Percentiles rank a stretch among this genome's conserved stretches.
Conservation (phyloP, 768 basidiomycete genomes). For the Chalciporus chontae region DNA sequence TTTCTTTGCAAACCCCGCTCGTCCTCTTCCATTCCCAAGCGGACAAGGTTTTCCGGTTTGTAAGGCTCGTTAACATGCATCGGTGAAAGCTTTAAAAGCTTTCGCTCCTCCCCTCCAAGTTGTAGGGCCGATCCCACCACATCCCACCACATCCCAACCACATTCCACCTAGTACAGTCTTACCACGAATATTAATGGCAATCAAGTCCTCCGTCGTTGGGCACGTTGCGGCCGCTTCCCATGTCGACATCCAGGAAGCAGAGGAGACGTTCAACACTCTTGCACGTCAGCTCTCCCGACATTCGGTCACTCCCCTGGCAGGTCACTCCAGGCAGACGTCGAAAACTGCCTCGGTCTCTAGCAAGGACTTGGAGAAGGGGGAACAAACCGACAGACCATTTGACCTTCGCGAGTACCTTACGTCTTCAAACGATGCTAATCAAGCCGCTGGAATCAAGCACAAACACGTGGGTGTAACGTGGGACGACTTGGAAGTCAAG, state of each 20-base stretch:
- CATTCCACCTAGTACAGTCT: no score
- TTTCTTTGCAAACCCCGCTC: no score
- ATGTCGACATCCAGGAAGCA: slow-evolving; percentile 48
- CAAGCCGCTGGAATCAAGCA: slow-evolving; percentile 64
- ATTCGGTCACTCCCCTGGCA: background rate
- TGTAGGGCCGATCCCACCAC: no score
- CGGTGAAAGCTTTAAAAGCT: no score
- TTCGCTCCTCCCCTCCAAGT: no score
- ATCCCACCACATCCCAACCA: no score
- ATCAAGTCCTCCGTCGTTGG: background rate
- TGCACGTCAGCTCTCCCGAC: slow-evolving; percentile 34
- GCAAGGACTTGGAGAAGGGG: slow-evolving; percentile 41
- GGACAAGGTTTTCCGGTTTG: no score
- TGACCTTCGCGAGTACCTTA: slow-evolving; percentile 65
- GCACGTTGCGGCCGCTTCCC: slow-evolving; percentile 25
- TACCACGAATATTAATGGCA: no score
- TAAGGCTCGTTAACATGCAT: no score
- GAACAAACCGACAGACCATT: slow-evolving; percentile 37
- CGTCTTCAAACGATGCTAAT: slow-evolving; percentile 62
- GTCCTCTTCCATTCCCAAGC: no score
- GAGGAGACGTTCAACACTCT: slow-evolving; percentile 54
- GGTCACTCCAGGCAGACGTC: slow-evolving; percentile 18
- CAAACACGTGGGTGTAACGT: slow-evolving; percentile 74
- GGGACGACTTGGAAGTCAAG: slow-evolving; percentile 66
- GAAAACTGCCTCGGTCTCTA: slow-evolving; percentile 23